These are phyloP conservation scores for Fomitopsis serialis DNA, from an alignment of 768 basidiomycete species.

Conservation along the genomic window DNA sequence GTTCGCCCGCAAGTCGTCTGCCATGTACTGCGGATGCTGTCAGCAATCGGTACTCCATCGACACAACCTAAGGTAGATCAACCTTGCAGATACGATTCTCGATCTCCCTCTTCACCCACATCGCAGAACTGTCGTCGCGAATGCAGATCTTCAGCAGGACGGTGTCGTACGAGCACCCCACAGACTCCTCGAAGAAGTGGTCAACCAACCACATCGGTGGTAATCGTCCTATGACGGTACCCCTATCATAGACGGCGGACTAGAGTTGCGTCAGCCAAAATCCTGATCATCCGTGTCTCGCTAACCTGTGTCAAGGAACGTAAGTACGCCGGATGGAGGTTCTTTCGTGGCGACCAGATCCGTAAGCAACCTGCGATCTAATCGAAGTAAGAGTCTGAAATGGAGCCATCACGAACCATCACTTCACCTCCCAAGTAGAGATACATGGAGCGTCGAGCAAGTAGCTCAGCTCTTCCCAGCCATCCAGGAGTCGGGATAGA, in stretches of 20 bases:
- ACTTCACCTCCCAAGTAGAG: conserved; percentile 58
- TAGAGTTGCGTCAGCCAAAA: conserved; percentile 20
- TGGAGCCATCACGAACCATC: not conserved
- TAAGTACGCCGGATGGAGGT: conserved; percentile 45
- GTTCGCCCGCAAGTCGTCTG: conserved; percentile 50
- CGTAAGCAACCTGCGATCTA: conserved; percentile 48
- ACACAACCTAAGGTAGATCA: conserved; percentile 13
- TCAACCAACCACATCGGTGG: conserved; percentile 52
- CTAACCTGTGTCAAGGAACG: conserved; percentile 62
- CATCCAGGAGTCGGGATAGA: conserved; percentile 45
- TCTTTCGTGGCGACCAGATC: conserved; percentile 38
- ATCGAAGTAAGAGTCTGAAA: not conserved
- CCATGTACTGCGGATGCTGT: conserved; percentile 40
- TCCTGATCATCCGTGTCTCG: not conserved
- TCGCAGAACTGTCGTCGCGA: conserved; percentile 9
- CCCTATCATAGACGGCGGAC: conserved; percentile 55
- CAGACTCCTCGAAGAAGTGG: conserved; percentile 57
- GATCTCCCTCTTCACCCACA: conserved; percentile 19
- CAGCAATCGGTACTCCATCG: not conserved
- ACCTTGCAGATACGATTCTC: conserved; percentile 35
- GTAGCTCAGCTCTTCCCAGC: conserved; percentile 46
- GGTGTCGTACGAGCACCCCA: conserved; percentile 48
- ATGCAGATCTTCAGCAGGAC: conserved; percentile 34
- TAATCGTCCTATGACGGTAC: conserved; percentile 47
- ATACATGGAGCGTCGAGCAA: conserved; percentile 41